phyloP scores from a whole-genome alignment of 176 grass and related monocot species.

The Tillandsia fasciculata region DNA sequence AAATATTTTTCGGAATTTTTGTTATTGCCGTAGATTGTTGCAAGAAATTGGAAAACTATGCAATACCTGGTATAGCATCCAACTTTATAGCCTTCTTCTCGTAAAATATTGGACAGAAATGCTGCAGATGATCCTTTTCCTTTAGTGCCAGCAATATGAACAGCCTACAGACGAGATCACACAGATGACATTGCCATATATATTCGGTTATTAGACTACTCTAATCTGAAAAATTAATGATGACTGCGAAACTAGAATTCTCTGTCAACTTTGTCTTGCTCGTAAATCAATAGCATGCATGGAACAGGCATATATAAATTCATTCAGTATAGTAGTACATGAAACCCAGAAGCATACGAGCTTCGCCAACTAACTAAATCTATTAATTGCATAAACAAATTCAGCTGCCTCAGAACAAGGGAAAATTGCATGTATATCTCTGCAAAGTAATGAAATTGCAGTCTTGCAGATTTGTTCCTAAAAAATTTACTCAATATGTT shows the following conservation, averaged over 20 bases:
- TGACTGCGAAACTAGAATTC: background rate
- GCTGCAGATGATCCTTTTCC: conserved; percentile 85
- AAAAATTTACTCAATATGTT: no score
- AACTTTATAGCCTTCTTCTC: conserved; percentile 70
- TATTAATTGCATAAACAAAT: no score
- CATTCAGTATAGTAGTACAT: no score
- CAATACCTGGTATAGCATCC: conserved; percentile 81
- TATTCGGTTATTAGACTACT: background rate
- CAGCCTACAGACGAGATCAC: conserved; percentile 30
- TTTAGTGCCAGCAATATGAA: conserved; percentile 92
- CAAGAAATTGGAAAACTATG: background rate
- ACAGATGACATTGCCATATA: background rate
- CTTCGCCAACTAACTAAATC: no score
- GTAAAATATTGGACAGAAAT: conserved; percentile 75
- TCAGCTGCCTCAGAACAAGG: no score
- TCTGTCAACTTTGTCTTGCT: no score
- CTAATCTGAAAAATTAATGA: background rate
- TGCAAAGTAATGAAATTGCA: no score
- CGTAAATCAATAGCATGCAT: no score
- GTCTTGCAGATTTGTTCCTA: no score
- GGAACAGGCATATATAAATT: no score
- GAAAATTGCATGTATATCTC: no score
- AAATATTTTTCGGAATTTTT: background rate
- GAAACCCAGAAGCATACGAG: no score
- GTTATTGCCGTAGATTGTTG: background rate